These are phyloP conservation scores for Climacium dendroides DNA, from an alignment of 225 moss, liverwort and hornwort species.

Conservation along the genomic window DNA sequence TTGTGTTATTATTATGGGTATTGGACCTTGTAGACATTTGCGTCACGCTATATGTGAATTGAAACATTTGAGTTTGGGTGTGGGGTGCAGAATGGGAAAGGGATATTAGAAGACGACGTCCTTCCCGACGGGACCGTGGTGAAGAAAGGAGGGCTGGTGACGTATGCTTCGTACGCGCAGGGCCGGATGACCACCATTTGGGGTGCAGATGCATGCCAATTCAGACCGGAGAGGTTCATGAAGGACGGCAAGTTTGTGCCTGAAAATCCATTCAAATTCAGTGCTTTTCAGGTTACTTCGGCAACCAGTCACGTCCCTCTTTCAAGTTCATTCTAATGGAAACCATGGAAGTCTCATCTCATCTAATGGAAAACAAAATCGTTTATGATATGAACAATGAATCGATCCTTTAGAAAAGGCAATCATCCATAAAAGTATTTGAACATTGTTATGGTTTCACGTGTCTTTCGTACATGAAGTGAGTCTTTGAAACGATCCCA, in stretches of 20 bases:
- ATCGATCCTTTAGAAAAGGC: background rate
- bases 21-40: background rate
- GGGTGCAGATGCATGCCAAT: slow-evolving; percentile 18
- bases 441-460: background rate
- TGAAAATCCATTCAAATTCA: slow-evolving; percentile 30
- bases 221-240: slow-evolving; percentile 26
- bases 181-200: slow-evolving; percentile 19
- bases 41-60: too few species aligned
- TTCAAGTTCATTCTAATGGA: background rate
- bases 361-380: background rate
- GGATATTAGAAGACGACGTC: slow-evolving; percentile 5
- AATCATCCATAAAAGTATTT: background rate
- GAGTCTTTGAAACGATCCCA: background rate
- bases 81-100: slow-evolving; percentile 12
- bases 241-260: slow-evolving; percentile 27
- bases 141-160: slow-evolving; percentile 27
- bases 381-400: background rate
- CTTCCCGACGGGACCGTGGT: slow-evolving; percentile 27
- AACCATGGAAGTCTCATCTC: background rate
- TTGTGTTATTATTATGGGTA: background rate
- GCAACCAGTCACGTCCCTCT: background rate
- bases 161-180: slow-evolving; percentile 15
- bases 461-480: background rate
- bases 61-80: background rate
- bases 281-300: slow-evolving; percentile 37